Evolutionary conservation across 768 basidiomycete species (phyloP).

Genomic region (Hygrophorus pudorinus): DNA sequence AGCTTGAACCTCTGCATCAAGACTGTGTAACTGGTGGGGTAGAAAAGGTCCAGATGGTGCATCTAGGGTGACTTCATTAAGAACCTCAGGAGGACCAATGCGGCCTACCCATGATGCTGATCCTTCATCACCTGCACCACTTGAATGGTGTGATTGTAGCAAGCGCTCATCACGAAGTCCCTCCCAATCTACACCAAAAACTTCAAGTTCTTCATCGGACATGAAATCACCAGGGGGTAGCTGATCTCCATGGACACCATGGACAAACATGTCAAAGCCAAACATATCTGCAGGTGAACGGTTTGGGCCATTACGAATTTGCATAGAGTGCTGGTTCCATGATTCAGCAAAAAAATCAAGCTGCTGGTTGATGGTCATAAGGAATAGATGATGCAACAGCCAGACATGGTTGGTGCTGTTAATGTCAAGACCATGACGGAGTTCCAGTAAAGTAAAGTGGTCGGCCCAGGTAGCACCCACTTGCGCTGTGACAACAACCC

Average conservation of each 20-base stretch:
- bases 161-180: constrained; percentile 1
- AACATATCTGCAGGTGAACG: constrained; percentile 23
- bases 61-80: no score
- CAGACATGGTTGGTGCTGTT: constrained; percentile 23
- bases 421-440: constrained; percentile 19
- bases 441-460: constrained; percentile 22
- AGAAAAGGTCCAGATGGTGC: no score
- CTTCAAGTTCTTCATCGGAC: constrained; percentile 2
- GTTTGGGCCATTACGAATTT: constrained; percentile 14
- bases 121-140: no score
- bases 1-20: no score
- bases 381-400: constrained; percentile 27
- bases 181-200: constrained; percentile 9
- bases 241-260: constrained; percentile 12
- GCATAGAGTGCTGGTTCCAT: constrained; percentile 26
- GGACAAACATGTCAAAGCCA: constrained; percentile 19
- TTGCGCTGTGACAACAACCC: constrained; percentile 24
- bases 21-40: no score
- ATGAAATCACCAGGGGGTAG: not conserved
- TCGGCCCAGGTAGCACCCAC: constrained; percentile 23
- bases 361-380: constrained; percentile 18
- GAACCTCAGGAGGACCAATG: no score
- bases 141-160: not conserved
- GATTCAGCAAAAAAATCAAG: constrained; percentile 17
- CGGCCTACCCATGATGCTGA: no score